phyloP scores from a whole-genome alignment of 2,329 filamentous ascomycete species.

The Scolecobasidium constrictum region DNA sequence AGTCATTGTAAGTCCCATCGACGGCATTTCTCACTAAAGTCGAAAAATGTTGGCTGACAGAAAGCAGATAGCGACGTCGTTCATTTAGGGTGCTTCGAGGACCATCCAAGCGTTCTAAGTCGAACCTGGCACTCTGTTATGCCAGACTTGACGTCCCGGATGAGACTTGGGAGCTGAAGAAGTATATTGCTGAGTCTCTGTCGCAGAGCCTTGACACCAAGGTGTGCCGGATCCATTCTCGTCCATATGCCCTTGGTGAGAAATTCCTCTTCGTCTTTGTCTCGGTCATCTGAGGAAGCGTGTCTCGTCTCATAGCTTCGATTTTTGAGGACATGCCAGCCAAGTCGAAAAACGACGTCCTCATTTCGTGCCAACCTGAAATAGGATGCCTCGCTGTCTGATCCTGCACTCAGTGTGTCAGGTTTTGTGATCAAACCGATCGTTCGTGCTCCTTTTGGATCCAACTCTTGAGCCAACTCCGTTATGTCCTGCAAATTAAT shows the following conservation, averaged over 20 bases:
- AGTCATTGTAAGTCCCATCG: too few relatives aligned
- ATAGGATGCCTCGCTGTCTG: slow-evolving; percentile 20
- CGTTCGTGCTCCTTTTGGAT: slow-evolving; percentile 36
- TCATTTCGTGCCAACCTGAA: slow-evolving; percentile 17
- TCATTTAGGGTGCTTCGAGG: slow-evolving; percentile 22
- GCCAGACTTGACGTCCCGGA: slow-evolving; percentile 26
- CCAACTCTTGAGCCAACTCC: slow-evolving; percentile 29
- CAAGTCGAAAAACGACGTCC: slow-evolving; percentile 16
- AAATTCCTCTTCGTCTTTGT: slow-evolving; percentile 25
- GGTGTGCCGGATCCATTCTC: not conserved
- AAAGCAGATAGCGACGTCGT: slow-evolving; percentile 25
- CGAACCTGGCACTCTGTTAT: not conserved
- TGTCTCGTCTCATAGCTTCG: slow-evolving; percentile 20
- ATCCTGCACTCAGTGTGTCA: slow-evolving; percentile 30
- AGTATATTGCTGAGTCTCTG: slow-evolving; percentile 28
- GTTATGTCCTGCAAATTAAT: slow-evolving; percentile 48
- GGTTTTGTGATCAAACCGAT: slow-evolving; percentile 50
- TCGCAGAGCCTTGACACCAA: slow-evolving; percentile 8
- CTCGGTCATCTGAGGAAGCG: slow-evolving; percentile 27
- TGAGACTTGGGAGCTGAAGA: slow-evolving; percentile 27
- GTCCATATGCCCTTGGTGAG: slow-evolving; percentile 18
- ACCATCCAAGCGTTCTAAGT: not conserved
- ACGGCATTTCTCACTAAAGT: slow-evolving; percentile 23
- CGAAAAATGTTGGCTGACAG: slow-evolving; percentile 30
- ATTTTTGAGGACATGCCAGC: slow-evolving; percentile 20